Conservation (phyloP, 1,284 basidiomycete genomes). For the Trichosporon coremiiforme region DNA sequence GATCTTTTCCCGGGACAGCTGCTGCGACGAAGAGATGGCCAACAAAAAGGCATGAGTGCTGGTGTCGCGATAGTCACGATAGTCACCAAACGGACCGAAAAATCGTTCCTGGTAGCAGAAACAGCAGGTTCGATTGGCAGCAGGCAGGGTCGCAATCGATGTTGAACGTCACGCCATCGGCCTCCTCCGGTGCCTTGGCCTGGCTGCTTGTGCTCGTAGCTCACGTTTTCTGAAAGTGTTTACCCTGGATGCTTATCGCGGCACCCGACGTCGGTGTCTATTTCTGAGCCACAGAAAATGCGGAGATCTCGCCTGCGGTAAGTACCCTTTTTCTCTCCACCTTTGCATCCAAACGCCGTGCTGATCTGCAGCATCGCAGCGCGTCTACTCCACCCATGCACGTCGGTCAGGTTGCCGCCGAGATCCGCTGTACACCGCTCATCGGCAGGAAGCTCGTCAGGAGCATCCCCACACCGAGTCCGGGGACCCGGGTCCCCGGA, state of each 20-base stretch:
- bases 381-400: too few relatives aligned
- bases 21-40: not conserved
- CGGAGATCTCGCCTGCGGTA: not conserved
- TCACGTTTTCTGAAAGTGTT: not conserved
- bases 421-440: too few relatives aligned
- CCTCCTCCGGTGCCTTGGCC: not conserved
- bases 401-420: too few relatives aligned
- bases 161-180: not conserved
- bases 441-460: too few relatives aligned
- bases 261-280: slow-evolving; percentile 13
- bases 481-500: too few relatives aligned
- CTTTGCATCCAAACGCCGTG: not conserved
- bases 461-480: too few relatives aligned
- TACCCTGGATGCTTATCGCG: not conserved
- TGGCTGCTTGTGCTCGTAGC: not conserved
- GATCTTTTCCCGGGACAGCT: not conserved
- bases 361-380: too few relatives aligned
- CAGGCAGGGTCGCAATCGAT: not conserved
- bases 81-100: too few relatives aligned
- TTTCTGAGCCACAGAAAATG: not conserved
- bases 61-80: not conserved
- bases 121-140: not conserved
- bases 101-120: not conserved
- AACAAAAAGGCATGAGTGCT: not conserved
- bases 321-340: not conserved